These are phyloP conservation scores for Tolypocladium album DNA, from an alignment of 2,329 filamentous ascomycete species.

Conservation along the genomic window DNA sequence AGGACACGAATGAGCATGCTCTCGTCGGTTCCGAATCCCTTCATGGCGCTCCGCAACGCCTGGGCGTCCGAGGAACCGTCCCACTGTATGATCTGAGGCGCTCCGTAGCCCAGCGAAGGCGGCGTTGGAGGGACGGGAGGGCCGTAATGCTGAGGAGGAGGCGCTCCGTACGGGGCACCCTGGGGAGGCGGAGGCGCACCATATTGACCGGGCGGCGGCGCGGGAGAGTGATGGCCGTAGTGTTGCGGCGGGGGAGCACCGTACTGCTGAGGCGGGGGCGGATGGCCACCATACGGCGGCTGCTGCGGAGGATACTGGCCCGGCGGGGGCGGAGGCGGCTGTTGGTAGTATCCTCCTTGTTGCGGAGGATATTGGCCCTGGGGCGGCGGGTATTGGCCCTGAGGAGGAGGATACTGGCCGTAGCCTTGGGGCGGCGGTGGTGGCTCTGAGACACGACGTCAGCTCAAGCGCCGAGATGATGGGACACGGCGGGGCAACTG, in stretches of 20 bases:
- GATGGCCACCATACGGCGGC: constrained; percentile 9
- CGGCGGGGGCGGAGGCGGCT: constrained; percentile 11
- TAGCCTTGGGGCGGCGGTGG: constrained; percentile 27
- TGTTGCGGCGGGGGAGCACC: constrained; percentile 18
- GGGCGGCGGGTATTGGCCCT: constrained; percentile 17
- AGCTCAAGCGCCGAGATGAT: background rate
- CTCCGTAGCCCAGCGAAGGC: constrained; percentile 64
- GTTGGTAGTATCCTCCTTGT: constrained; percentile 18
- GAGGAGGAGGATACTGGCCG: constrained; percentile 18
- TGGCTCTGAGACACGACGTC: constrained; percentile 13
- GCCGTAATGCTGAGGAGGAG: constrained; percentile 25
- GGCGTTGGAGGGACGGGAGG: constrained; percentile 41
- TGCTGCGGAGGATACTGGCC: constrained; percentile 16
- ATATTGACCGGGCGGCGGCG: constrained; percentile 20
- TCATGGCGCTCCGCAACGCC: constrained; percentile 72
- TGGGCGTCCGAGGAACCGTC: constrained; percentile 62
- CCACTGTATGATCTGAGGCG: constrained; percentile 57
- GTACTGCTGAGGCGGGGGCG: constrained; percentile 13
- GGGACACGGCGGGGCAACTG: constrained; percentile 10
- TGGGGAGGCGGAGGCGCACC: constrained; percentile 27
- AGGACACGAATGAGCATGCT: constrained; percentile 61
- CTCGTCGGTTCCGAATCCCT: constrained; percentile 86
- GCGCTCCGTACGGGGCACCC: constrained; percentile 22
- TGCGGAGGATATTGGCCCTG: constrained; percentile 17
- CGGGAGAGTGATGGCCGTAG: constrained; percentile 8